Base-by-base conservation (phyloP, 805 yeast genomes). In the Suhomyces prunicola region DNA sequence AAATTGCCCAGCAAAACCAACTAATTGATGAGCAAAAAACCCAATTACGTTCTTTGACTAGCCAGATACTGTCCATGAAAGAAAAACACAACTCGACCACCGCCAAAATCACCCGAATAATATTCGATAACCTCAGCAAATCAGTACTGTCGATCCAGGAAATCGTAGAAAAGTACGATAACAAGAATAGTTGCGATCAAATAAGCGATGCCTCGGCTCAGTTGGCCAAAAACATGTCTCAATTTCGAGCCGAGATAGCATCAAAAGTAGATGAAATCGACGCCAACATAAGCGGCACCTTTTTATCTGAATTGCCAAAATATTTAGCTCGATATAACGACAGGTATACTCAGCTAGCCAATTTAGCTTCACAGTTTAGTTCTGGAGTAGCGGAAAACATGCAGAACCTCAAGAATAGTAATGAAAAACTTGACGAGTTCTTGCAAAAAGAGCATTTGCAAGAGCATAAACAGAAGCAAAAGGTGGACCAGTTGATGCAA, bases 381-480 rank as follows among this genome's bases (percentile, higher is more conserved):
- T 44, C 54, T 19, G 49, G 49, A 31, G 42, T 50, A 35, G 33
- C 41, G 10, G 45, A 15, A 5, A 51, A 45, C n/a, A 27, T 56
- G 13, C 8, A 42, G 3, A 50, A 48, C n/a, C 44, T 51, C 12
- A 57, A 53, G 46, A 47, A 36, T 7, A 51, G 57, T 13, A 58
- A 57, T 48, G 57, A 57, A 22, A 54, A 55, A 45, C 29, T 62
- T 4, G 49, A 61, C 7, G 55, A 56, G 4, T 62, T 54, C 41
- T 54, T 62, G 17, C 41, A 45, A 33, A 57, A 59, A 12, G 60
- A 61, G 19, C 57, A 57, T 44, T 52, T 62, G 35, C 50, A 29
- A 27, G 29, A 56, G 27, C 17, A 48, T 50, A 35, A 39, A 6
- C 31, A 48, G 13, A 39, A 49, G 31, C 31, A 29, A 17, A 23